phyloP scores from a whole-genome alignment of 345 rosid species.

The Eutrema heterophyllum region DNA sequence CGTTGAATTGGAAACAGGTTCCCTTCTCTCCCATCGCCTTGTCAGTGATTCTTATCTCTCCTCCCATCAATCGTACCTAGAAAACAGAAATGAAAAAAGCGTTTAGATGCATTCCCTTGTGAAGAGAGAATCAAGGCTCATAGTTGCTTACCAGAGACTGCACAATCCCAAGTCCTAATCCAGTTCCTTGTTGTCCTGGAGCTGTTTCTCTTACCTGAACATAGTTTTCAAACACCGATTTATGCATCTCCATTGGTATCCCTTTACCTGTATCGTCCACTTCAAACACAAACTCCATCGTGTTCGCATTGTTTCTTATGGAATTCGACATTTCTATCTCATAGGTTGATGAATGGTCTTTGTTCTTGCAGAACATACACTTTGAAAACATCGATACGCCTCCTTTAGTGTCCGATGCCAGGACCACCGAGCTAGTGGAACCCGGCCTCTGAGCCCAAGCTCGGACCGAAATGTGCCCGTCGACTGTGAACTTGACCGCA shows the following conservation, averaged over 20 bases:
- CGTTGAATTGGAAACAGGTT: conserved; percentile 70
- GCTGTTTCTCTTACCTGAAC: conserved; percentile 69
- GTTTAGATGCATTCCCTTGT: background rate
- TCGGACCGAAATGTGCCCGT: conserved; percentile 57
- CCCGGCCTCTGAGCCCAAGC: conserved; percentile 53
- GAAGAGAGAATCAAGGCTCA: background rate
- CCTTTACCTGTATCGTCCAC: conserved; percentile 80
- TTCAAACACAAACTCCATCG: conserved; percentile 55
- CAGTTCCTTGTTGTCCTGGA: conserved; percentile 60
- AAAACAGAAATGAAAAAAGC: background rate
- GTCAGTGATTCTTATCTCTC: conserved; percentile 59
- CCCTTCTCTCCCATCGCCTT: conserved; percentile 55
- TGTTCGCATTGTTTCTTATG: conserved; percentile 16
- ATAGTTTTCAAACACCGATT: conserved; percentile 66
- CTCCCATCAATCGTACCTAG: conserved; percentile 79
- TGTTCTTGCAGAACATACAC: conserved; percentile 24
- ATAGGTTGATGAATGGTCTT: conserved; percentile 10
- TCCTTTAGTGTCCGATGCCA: conserved; percentile 19
- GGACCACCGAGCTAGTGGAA: conserved; percentile 22
- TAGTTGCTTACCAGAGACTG: conserved; percentile 58
- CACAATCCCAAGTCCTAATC: conserved; percentile 85
- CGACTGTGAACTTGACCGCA: conserved; percentile 71
- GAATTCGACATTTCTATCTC: conserved; percentile 11
- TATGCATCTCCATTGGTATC: conserved; percentile 54
- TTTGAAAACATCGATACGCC: conserved; percentile 15